These are phyloP conservation scores for Gaillardinia entomophila DNA, from an alignment of 805 yeast species.

Conservation along the genomic window DNA sequence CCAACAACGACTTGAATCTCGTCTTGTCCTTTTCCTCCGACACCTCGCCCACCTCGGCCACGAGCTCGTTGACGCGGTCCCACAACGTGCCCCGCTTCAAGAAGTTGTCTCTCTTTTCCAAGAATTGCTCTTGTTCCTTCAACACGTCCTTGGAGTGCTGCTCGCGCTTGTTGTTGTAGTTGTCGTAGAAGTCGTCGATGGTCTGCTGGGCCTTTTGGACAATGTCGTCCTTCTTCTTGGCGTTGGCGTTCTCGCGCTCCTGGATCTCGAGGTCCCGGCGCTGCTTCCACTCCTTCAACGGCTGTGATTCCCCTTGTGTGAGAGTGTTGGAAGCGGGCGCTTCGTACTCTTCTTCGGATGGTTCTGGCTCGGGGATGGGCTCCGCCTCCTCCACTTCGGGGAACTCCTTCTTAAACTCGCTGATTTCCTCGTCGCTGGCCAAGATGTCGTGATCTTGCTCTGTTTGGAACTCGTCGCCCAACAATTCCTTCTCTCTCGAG, in stretches of 20 bases:
- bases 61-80: conserved; percentile 53
- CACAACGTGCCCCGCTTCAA: conserved; percentile 43
- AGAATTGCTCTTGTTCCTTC: conserved; percentile 64
- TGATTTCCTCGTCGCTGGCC: conserved; percentile 38
- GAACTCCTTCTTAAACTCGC: conserved; percentile 59
- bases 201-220: conserved; percentile 73
- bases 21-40: conserved; percentile 59
- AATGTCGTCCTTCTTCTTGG: conserved; percentile 57
- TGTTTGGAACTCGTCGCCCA: conserved; percentile 69
- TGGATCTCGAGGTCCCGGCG: conserved; percentile 73
- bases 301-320: conserved; percentile 44
- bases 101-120: conserved; percentile 67
- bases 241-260: conserved; percentile 70
- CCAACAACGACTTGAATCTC: conserved; percentile 60
- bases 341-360: conserved; percentile 14
- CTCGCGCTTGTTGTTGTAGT: conserved; percentile 80
- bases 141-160: conserved; percentile 56
- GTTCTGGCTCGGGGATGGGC: conserved; percentile 3
- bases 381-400: conserved; percentile 47
- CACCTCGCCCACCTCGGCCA: conserved; percentile 38
- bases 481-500: conserved; percentile 59
- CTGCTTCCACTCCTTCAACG: conserved; percentile 66
- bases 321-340: conserved; percentile 7
- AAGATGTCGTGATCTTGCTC: conserved; percentile 51
- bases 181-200: conserved; percentile 88